phyloP scores from a whole-genome alignment of 495 filamentous ascomycete genomes.

The Bombardia bombarda region DNA sequence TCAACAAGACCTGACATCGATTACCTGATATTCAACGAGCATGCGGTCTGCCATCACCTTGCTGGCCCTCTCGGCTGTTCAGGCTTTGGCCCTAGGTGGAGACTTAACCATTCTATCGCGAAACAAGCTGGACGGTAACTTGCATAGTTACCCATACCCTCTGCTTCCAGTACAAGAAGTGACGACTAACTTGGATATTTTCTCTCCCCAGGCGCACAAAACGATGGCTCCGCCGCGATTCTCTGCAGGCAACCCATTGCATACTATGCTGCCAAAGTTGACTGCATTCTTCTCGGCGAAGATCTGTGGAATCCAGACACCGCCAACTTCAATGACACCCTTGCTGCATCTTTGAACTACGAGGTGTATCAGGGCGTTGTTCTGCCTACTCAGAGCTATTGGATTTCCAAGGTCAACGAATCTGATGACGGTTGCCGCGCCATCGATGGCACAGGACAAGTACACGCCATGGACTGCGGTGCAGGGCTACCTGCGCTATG shows the following conservation, averaged over 20 bases:
- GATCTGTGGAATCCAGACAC: slow-evolving; percentile 19
- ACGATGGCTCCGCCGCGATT: slow-evolving; percentile 17
- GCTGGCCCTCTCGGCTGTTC: slow-evolving; percentile 40
- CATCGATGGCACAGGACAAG: slow-evolving; percentile 19
- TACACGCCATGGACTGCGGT: slow-evolving; percentile 11
- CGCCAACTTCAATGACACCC: slow-evolving; percentile 19
- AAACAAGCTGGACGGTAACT: slow-evolving; percentile 20
- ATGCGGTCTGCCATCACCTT: slow-evolving; percentile 70
- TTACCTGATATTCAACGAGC: no score
- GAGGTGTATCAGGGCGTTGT: slow-evolving; percentile 17
- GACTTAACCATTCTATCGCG: slow-evolving; percentile 22
- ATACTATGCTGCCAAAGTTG: slow-evolving; percentile 7
- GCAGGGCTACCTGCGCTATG: slow-evolving; percentile 24
- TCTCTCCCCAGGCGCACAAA: slow-evolving; percentile 13
- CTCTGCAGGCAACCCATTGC: slow-evolving; percentile 18
- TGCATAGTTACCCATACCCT: no score
- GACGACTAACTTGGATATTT: background rate
- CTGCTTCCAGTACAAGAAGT: background rate
- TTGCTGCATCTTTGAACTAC: slow-evolving; percentile 24
- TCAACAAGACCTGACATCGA: background rate
- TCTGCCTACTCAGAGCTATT: slow-evolving; percentile 22
- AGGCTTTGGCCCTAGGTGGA: slow-evolving; percentile 13
- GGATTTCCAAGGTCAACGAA: slow-evolving; percentile 21
- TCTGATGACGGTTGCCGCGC: slow-evolving; percentile 13
- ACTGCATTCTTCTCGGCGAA: slow-evolving; percentile 24